Percentiles rank a stretch among this genome's conserved stretches.
These are phyloP conservation scores for Aspergillus melleus DNA, from an alignment of 2,329 filamentous ascomycete species.

Conservation along the genomic window DNA sequence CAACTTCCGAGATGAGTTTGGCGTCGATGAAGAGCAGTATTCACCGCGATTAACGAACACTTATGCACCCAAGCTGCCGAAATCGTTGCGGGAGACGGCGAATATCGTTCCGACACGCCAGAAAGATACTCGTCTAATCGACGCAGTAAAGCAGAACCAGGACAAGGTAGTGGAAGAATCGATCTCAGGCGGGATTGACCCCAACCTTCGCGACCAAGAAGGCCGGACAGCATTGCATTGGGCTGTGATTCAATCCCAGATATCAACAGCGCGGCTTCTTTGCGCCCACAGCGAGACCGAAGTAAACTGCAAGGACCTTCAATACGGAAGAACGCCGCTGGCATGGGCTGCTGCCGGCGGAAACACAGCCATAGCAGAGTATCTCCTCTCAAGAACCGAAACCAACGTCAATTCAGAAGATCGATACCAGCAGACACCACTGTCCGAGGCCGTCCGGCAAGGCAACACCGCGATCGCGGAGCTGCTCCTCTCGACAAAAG, in stretches of 20 bases:
- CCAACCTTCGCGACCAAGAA: not conserved
- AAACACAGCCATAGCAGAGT: not conserved
- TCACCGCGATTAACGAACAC: not conserved
- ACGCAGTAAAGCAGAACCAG: not conserved
- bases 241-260: not conserved
- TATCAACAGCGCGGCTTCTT: not conserved
- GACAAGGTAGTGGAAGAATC: not conserved
- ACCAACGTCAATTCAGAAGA: not conserved
- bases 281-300: not conserved
- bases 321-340: not conserved
- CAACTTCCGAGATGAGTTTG: not conserved
- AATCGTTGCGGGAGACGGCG: not conserved
- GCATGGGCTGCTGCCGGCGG: not conserved
- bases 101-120: not conserved
- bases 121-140: not conserved
- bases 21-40: not conserved
- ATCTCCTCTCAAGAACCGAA: not conserved
- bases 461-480: not conserved
- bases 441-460: not conserved
- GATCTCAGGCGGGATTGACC: not conserved
- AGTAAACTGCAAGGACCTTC: not conserved
- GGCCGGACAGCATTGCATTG: not conserved
- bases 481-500: not conserved
- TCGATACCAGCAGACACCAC: not conserved
- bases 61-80: not conserved